These are phyloP conservation scores for Tricholoma terreum DNA, from an alignment of 768 basidiomycete genomes.

Conservation along the genomic window DNA sequence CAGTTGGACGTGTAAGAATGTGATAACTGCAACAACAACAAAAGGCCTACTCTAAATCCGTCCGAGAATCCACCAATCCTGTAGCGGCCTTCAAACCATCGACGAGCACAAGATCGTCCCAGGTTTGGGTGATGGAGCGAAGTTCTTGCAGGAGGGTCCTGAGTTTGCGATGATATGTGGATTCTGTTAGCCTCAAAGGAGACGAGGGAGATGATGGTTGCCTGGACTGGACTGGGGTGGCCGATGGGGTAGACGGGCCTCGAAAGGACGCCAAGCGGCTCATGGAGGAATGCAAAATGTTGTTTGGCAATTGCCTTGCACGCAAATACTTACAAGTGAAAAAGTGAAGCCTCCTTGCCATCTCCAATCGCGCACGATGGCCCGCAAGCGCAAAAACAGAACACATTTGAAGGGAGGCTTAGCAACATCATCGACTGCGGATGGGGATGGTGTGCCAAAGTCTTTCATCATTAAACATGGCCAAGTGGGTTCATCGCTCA, in stretches of 20 bases:
- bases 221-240: conserved; percentile 56
- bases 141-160: conserved; percentile 68
- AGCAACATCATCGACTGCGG: conserved; percentile 21
- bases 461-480: conserved; percentile 98
- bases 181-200: conserved; percentile 56
- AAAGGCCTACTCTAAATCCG: conserved; percentile 74
- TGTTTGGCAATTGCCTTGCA: conserved; percentile 20
- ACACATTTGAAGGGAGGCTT: conserved; percentile 68
- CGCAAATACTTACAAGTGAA: conserved; percentile 14
- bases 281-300: conserved; percentile 1
- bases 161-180: conserved; percentile 79
- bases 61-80: conserved; percentile 71
- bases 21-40: background rate
- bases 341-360: too few relatives aligned
- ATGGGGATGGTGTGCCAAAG: conserved; percentile 56
- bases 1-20: conserved; percentile 7
- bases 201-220: conserved; percentile 39
- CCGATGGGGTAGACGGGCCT: conserved; percentile 72
- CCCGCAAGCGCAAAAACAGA: conserved; percentile 71
- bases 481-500: conserved; percentile 80
- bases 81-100: conserved; percentile 79
- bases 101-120: conserved; percentile 79
- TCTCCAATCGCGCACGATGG: conserved; percentile 43
- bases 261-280: conserved; percentile 72
- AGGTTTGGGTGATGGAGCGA: conserved; percentile 57